Evolutionary conservation across 2,329 filamentous ascomycete genomes (phyloP).

Genomic region (Emergomyces pasteurianus): DNA sequence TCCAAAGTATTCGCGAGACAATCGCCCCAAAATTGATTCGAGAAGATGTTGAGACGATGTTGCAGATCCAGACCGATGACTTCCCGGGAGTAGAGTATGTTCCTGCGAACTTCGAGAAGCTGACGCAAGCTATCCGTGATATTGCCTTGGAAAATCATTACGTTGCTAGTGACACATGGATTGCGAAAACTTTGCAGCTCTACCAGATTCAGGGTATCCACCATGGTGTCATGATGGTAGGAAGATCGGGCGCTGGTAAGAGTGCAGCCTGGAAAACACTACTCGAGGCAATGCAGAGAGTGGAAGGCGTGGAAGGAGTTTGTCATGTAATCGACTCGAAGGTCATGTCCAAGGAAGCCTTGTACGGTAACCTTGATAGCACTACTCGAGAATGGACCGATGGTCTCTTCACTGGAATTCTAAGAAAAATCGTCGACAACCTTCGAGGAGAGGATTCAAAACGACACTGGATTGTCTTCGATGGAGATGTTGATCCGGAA

Average conservation of each 20-base stretch:
- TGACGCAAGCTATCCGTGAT: slow-evolving; percentile 69
- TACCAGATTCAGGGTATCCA: slow-evolving; percentile 98
- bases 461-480: slow-evolving; percentile 98
- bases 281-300: slow-evolving; percentile 77
- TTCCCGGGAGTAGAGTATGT: slow-evolving; percentile 93
- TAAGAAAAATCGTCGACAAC: slow-evolving; percentile 98
- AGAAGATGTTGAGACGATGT: slow-evolving; percentile 80
- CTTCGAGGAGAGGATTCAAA: slow-evolving; percentile 93
- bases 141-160: slow-evolving; percentile 77
- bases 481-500: slow-evolving; percentile 96
- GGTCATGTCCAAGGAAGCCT: slow-evolving; percentile 97
- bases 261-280: slow-evolving; percentile 89
- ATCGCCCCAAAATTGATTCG: slow-evolving; percentile 96
- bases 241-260: slow-evolving; percentile 94
- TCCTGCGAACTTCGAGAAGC: slow-evolving; percentile 67
- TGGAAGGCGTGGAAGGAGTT: slow-evolving; percentile 85
- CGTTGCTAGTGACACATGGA: slow-evolving; percentile 87
- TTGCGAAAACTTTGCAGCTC: slow-evolving; percentile 91
- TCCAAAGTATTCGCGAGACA: slow-evolving; percentile 95
- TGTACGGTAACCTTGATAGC: slow-evolving; percentile 91
- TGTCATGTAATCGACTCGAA: slow-evolving; percentile 98
- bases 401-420: slow-evolving; percentile 91
- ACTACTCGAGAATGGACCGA: slow-evolving; percentile 99
- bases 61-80: slow-evolving; percentile 65
- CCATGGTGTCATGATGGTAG: slow-evolving; percentile 99